Evolutionary conservation across 2,329 filamentous ascomycete species (phyloP).

Genomic region (Ceratocystis eucalypticola): DNA sequence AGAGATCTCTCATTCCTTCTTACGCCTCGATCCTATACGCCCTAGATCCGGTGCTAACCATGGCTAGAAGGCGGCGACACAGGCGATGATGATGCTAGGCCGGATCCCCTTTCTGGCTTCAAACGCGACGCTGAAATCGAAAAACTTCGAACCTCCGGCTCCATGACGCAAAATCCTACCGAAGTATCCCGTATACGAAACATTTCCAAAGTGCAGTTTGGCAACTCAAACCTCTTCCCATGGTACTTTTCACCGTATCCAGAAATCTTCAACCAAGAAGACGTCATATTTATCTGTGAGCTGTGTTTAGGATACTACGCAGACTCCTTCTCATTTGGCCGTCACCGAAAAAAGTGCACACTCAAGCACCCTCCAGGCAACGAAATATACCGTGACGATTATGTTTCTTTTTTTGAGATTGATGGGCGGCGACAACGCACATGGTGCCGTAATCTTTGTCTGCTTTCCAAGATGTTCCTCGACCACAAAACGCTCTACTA

Average conservation of each 20-base stretch:
- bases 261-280: constrained; percentile 71
- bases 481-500: constrained; percentile 98
- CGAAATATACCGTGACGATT: constrained; percentile 92
- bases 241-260: constrained; percentile 99
- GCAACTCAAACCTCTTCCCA: constrained; percentile 77
- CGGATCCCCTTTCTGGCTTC: constrained; percentile 36
- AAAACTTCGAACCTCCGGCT: constrained; percentile 83
- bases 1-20: background rate
- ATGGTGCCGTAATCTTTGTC: constrained; percentile 90
- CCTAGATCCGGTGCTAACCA: background rate
- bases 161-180: constrained; percentile 97
- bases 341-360: constrained; percentile 81
- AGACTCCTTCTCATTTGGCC: constrained; percentile 64
- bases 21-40: background rate
- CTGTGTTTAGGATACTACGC: constrained; percentile 91
- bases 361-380: constrained; percentile 89
- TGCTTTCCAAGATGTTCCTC: constrained; percentile 90
- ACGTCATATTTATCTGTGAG: constrained; percentile 92
- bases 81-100: constrained; percentile 32
- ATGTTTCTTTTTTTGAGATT: constrained; percentile 93
- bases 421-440: constrained; percentile 87
- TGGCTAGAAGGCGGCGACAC: constrained; percentile 37
- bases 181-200: constrained; percentile 95
- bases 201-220: constrained; percentile 87
- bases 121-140: constrained; percentile 88